These are phyloP conservation scores for Fusarium nisikadoi DNA, from an alignment of 2,329 filamentous ascomycete genomes.

Conservation along the genomic window DNA sequence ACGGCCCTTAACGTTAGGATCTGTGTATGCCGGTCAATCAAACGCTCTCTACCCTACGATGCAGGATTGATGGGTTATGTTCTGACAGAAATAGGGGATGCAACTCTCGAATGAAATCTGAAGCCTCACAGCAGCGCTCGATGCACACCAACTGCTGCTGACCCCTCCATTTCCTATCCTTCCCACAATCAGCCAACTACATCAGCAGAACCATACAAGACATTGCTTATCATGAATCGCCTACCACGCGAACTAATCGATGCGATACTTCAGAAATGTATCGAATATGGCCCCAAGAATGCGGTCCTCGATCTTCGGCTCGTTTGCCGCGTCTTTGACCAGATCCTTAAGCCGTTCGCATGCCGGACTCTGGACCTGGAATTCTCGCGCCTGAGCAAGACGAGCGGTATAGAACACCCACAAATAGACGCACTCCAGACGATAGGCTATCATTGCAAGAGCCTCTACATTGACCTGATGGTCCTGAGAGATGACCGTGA, in stretches of 20 bases:
- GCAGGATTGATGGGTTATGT: not conserved
- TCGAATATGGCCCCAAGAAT: constrained; percentile 58
- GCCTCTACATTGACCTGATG: constrained; percentile 64
- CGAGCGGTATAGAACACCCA: constrained; percentile 48
- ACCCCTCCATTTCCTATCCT: constrained; percentile 9
- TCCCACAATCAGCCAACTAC: not conserved
- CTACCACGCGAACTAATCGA: constrained; percentile 61
- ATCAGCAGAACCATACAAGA: not conserved
- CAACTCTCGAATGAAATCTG: not conserved
- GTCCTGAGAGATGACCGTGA: constrained; percentile 62
- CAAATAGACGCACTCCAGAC: constrained; percentile 56
- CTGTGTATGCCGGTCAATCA: not conserved
- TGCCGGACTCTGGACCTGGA: constrained; percentile 62
- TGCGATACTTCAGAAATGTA: constrained; percentile 57
- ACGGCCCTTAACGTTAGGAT: not conserved
- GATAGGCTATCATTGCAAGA: constrained; percentile 59
- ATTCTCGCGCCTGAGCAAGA: constrained; percentile 58
- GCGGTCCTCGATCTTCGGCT: constrained; percentile 56
- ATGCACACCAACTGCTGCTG: constrained; percentile 27
- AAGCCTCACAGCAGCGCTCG: not conserved
- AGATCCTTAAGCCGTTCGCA: constrained; percentile 56
- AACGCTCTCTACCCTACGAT: not conserved
- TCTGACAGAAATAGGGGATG: not conserved
- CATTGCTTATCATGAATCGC: constrained; percentile 52
- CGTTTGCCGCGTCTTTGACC: constrained; percentile 62